Base-by-base conservation (phyloP, 805 yeast species). In the Kodamaea nitidulidarum region DNA sequence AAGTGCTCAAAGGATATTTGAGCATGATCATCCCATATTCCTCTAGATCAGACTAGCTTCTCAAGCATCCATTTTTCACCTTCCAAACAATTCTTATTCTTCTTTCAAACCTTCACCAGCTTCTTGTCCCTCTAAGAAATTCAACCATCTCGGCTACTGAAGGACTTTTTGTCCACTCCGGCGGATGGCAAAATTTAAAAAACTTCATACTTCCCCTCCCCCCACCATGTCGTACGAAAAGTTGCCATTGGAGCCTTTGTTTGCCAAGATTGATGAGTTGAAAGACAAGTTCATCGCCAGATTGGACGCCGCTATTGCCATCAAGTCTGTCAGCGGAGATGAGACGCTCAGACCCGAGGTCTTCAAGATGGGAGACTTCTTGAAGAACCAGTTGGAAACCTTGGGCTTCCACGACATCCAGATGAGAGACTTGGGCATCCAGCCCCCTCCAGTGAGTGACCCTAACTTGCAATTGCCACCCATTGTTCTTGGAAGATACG, bases 271-370 rank as follows among this genome's bases (percentile, higher is more conserved):
- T 49, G 85, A 82, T 49, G 82, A 76, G 51, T 76, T 86, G 58
- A 81, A 86, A 63, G 84, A 90, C 5, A 63, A 72, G 45, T 90
- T 84, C 70, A 78, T 85, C 50, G 67, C 75, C 40, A 72, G 95
- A 50, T 73, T 93, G 44, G 63, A 80, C 31, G 71, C 82, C 36
- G 97, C 97, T n/a, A 88, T 93, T 33, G 84, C 88, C 43, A 93
- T 91, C 51, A 95, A 96, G 35, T 90, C 97, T 7, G 98, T 93
- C 33, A 88, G 97, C 4, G 80, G 87, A 29, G 98, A 93, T 58
- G 95, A 88, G 56, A 61, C 80, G 9, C 75, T 87, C 50, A 84
- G 99, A 64, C 93, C 95, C 20, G 71, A 83, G 58, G 98, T 93
- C 33, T 81, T 88, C 45, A 81, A 80, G 57, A 93, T 95, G 86